Evolutionary conservation across 2,329 filamentous ascomycete species (phyloP).

Genomic region (Verticillium albo-atrum): DNA sequence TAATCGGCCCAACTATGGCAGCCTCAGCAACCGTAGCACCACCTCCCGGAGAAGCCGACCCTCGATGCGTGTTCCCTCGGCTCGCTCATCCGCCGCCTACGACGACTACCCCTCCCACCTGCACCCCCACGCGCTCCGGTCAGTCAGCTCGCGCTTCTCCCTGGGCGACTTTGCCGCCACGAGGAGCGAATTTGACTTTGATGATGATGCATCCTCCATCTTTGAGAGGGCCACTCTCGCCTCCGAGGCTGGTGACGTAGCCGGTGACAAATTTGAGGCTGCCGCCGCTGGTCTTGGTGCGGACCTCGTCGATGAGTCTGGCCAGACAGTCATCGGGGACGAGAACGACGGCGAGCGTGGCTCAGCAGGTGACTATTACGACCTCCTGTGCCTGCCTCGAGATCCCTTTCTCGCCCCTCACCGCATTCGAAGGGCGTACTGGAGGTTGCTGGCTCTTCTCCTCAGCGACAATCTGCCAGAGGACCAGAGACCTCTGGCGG

Average conservation of each 20-base stretch:
- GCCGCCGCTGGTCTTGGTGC: neutral
- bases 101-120: constrained; percentile 10
- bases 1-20: constrained; percentile 2
- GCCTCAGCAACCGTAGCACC: constrained; percentile 1
- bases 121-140: constrained; percentile 21
- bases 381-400: constrained; percentile 37
- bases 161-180: constrained; percentile 43
- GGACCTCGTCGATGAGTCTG: neutral
- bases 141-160: constrained; percentile 39
- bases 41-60: neutral
- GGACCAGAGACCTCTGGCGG: constrained; percentile 31
- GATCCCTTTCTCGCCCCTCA: constrained; percentile 22
- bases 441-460: constrained; percentile 37
- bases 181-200: constrained; percentile 40
- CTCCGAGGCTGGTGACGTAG: constrained; percentile 16
- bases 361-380: constrained; percentile 33
- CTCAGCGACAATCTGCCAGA: constrained; percentile 35
- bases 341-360: constrained; percentile 10
- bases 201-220: constrained; percentile 37
- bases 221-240: constrained; percentile 26
- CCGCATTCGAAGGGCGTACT: constrained; percentile 39
- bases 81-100: constrained; percentile 16
- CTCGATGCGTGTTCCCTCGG: constrained; percentile 12
- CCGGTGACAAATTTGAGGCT: constrained; percentile 14
- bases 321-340: constrained; percentile 2